These are phyloP conservation scores for Solanum megistacrolobum DNA, from an alignment of 257 asterid species.

Conservation along the genomic window DNA sequence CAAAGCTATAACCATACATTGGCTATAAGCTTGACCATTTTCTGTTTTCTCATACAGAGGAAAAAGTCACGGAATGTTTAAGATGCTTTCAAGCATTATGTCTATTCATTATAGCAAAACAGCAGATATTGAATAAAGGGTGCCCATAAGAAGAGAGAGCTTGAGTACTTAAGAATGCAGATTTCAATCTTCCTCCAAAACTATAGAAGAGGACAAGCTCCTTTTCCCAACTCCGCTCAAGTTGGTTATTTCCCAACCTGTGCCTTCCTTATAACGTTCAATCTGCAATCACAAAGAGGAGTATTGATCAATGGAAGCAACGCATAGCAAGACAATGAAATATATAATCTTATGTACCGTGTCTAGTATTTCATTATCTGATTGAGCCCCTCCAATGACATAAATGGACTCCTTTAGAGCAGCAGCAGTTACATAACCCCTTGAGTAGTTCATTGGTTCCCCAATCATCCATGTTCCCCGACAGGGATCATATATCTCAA, in stretches of 20 bases:
- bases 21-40: not conserved
- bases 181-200: conserved; percentile 20
- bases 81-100: not conserved
- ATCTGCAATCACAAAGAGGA: conserved; percentile 28
- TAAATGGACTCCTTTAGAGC: conserved; percentile 47
- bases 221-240: conserved; percentile 41
- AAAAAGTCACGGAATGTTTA: not conserved
- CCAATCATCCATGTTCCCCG: conserved; percentile 46
- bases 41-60: not conserved
- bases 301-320: not conserved
- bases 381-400: conserved; percentile 52
- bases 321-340: not conserved
- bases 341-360: conserved; percentile 20
- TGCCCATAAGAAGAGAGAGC: not conserved
- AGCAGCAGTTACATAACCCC: conserved; percentile 53
- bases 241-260: conserved; percentile 52
- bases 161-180: not conserved
- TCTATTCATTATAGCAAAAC: not conserved
- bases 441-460: conserved; percentile 44
- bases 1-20: not conserved
- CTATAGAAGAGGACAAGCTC: conserved; percentile 55
- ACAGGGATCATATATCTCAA: conserved; percentile 77
- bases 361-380: conserved; percentile 22
- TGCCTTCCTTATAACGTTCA: conserved; percentile 61
- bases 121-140: not conserved